A percentile compares a stretch with the other conserved stretches of the same genome.
phyloP scores from a whole-genome alignment of 495 filamentous ascomycete genomes.

The Penicillium antarcticum region DNA sequence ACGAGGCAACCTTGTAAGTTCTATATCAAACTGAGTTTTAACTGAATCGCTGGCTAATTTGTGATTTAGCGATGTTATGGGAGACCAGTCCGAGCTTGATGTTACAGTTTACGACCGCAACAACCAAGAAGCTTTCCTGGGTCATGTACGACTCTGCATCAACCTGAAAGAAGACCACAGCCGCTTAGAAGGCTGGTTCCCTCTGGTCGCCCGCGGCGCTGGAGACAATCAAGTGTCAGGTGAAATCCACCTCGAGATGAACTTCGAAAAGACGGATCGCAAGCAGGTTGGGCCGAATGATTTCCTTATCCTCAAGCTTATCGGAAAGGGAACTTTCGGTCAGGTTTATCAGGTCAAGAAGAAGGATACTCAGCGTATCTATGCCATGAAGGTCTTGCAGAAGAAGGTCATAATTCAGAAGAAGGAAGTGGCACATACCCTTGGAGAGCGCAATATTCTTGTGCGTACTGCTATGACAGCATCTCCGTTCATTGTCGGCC shows the following conservation, averaged over 20 bases:
- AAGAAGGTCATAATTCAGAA: conserved; percentile 99
- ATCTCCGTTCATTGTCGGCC: conserved; percentile 94
- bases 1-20: conserved; percentile 90
- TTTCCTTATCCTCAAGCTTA: conserved; percentile 92
- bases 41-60: conserved; percentile 13
- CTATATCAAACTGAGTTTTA: conserved; percentile 1
- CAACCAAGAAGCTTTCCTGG: conserved; percentile 84
- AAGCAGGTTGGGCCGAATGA: conserved; percentile 95
- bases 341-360: conserved; percentile 99
- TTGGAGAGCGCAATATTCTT: conserved; percentile 95
- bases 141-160: conserved; percentile 77
- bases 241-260: conserved; percentile 85
- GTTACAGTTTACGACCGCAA: conserved; percentile 90
- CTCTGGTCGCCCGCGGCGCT: conserved; percentile 63
- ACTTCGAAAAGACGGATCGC: conserved; percentile 85
- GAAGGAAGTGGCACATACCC: conserved; percentile 96
- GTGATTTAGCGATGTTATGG: conserved; percentile 88
- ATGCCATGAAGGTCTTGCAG: conserved; percentile 97
- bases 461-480: conserved; percentile 94
- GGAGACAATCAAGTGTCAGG: conserved; percentile 73
- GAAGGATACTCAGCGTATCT: conserved; percentile 92
- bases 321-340: conserved; percentile 98
- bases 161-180: conserved; percentile 64
- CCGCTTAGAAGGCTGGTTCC: conserved; percentile 80
- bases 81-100: conserved; percentile 86